Base-by-base conservation (phyloP, 23 red algal species). In the Gracilaria gracilis region DNA sequence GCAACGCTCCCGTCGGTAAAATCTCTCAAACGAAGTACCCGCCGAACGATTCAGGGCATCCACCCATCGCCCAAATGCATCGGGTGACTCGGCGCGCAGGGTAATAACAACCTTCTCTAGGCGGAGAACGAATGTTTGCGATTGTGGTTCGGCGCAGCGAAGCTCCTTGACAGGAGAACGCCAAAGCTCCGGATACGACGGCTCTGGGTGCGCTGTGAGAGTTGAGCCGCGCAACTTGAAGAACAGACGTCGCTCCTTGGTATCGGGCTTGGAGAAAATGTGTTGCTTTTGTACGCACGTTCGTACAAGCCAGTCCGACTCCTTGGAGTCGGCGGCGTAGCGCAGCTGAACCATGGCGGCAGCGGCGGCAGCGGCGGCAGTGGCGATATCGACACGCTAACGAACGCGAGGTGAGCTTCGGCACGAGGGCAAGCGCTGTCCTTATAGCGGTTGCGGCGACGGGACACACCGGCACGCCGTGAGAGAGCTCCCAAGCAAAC, bases 161-260 rank as follows among this genome's bases (percentile, higher is more conserved):
- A 93, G 57, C 55, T 86, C 74, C 72, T 86, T 86, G 69, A 93
- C 77, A 7, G 83, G 55, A n/a, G 79, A 73, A 24, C 90, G 90
- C 90, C 90, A 93, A 21, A 93, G 34, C 81, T 93, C 90, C 59
- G 90, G 90, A 57, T 93, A 93, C 35, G 90, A 79, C 69, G 70
- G 66, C 38, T 93, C 90, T 1, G 90, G 54, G 59, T 93, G 90
- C 32, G 90, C 90, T 13, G 90, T 71, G 57, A 93, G 72, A 7
- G 81, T 86, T 40, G 90, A 79, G 37, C 90, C 90, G 40, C 90
- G 58, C 31, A 93, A 53, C 69, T 93, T 93, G 90, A 93, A 86
- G 51, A 86, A 93, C 47, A 93, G 66, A 27, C 90, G 80, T 6
- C 75, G 67, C 38, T 80, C 66, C 64, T 64, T 86, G 20, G 72